Percentiles rank a stretch among this genome's conserved stretches.
Evolutionary conservation across 352 stramenopile genomes (phyloP).

Genomic region (Globisporangium ultimum): DNA sequence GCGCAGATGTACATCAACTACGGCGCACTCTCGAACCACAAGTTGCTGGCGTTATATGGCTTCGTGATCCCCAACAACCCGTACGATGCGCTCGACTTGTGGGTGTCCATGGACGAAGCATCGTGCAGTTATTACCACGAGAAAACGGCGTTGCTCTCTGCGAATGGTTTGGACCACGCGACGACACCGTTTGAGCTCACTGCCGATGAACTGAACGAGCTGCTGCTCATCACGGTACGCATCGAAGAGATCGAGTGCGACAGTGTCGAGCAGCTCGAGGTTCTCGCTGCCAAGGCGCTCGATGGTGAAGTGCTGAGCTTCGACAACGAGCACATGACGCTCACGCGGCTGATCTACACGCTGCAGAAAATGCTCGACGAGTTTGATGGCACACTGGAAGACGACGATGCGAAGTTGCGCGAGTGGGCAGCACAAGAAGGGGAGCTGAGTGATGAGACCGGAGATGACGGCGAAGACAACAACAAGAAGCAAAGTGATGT

Average conservation of each 20-base stretch:
- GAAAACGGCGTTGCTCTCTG: slow-evolving; percentile 41
- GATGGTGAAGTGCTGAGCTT: slow-evolving; percentile 51
- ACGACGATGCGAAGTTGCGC: slow-evolving; percentile 35
- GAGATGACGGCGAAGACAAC: slow-evolving; percentile 12
- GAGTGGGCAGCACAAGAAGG: slow-evolving; percentile 6
- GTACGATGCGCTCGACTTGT: slow-evolving; percentile 73
- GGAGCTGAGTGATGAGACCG: slow-evolving; percentile 3
- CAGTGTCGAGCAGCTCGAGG: slow-evolving; percentile 32
- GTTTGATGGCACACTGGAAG: slow-evolving; percentile 39
- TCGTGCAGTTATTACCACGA: slow-evolving; percentile 39
- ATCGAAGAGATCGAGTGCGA: slow-evolving; percentile 65
- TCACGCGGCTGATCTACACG: slow-evolving; percentile 58
- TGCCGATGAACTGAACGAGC: slow-evolving; percentile 54
- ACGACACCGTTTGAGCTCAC: slow-evolving; percentile 64
- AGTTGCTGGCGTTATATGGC: slow-evolving; percentile 75
- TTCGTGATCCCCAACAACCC: slow-evolving; percentile 70
- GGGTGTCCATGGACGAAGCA: slow-evolving; percentile 57
- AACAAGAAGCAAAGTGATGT: slow-evolving; percentile 9
- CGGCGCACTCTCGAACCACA: slow-evolving; percentile 78
- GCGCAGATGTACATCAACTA: slow-evolving; percentile 83
- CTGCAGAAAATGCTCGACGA: slow-evolving; percentile 57
- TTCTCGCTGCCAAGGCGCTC: slow-evolving; percentile 36
- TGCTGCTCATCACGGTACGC: slow-evolving; percentile 57
- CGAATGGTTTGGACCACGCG: slow-evolving; percentile 58
- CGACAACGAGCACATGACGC: slow-evolving; percentile 46